phyloP scores from a whole-genome alignment of 106 monocot species.

The Phalaenopsis equestris region DNA sequence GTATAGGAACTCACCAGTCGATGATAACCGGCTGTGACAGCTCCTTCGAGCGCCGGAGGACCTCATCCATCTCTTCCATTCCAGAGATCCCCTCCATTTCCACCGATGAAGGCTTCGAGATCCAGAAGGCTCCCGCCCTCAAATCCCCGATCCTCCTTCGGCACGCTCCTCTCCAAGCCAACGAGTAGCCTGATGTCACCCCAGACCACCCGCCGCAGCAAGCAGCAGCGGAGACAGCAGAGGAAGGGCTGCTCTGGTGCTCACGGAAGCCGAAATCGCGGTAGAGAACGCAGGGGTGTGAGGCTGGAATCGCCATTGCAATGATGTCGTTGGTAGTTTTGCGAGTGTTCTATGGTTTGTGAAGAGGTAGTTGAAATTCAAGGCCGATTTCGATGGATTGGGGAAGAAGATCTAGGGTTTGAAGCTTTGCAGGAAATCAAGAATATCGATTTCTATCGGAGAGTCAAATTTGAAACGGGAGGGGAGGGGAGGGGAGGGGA shows the following conservation, averaged over 20 bases:
- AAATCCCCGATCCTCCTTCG: not conserved
- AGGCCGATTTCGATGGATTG: too few species aligned
- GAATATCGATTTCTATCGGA: too few species aligned
- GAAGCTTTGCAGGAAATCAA: too few species aligned
- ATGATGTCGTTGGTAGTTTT: too few species aligned
- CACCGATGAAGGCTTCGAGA: conserved; percentile 3
- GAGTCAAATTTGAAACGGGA: too few species aligned
- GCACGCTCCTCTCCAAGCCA: not conserved
- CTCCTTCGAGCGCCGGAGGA: conserved; percentile 42
- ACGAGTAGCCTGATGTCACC: too few species aligned
- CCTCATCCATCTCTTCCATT: conserved; percentile 56
- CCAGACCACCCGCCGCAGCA: too few species aligned
- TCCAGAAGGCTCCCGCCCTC: conserved; percentile 7
- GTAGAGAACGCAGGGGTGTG: conserved; percentile 1
- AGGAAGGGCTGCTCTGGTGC: not conserved
- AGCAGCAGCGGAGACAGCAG: not conserved
- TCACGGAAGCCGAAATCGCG: not conserved
- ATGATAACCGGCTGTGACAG: conserved; percentile 47
- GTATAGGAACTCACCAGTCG: conserved; percentile 48
- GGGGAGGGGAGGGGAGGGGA: too few species aligned
- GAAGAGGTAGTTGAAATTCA: too few species aligned
- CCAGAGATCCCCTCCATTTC: conserved; percentile 30
- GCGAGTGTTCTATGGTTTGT: too few species aligned
- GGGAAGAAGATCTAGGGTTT: too few species aligned
- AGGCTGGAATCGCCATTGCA: conserved; percentile 1